phyloP scores from a whole-genome alignment of 768 basidiomycete genomes.

The Hygrophorus russula region DNA sequence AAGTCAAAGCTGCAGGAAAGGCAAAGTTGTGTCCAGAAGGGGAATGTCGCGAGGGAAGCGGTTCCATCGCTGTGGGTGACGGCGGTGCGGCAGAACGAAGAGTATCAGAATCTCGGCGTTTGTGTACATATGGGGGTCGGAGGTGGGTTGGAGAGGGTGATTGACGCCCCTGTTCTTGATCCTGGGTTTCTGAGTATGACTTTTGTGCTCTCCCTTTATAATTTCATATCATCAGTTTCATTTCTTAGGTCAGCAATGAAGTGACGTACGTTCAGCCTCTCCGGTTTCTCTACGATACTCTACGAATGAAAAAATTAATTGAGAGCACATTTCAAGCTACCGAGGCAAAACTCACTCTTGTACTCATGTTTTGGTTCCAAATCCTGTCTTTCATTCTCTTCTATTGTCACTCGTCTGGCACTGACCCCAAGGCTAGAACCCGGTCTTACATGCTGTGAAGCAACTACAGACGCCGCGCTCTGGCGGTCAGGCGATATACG shows the following conservation, averaged over 20 bases:
- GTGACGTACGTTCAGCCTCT: constrained; percentile 30
- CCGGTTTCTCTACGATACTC: constrained; percentile 25
- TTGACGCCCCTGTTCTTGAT: constrained; percentile 27
- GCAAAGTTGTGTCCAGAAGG: constrained; percentile 18
- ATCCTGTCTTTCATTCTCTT: constrained; percentile 28
- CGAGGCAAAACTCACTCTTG: constrained; percentile 23
- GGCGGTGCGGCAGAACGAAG: constrained; percentile 36
- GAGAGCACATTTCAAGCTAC: constrained; percentile 1
- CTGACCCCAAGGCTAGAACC: constrained; percentile 29
- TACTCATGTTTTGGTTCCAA: constrained; percentile 33
- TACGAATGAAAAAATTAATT: constrained; percentile 10
- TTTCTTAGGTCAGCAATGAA: constrained; percentile 10
- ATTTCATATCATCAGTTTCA: constrained; percentile 5
- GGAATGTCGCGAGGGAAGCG: constrained; percentile 20
- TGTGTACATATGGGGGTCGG: constrained; percentile 35
- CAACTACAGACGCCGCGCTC: background rate
- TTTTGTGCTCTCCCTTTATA: background rate
- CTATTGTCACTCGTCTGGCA: constrained; percentile 23
- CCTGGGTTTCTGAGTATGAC: constrained; percentile 10
- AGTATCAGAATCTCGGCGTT: constrained; percentile 69
- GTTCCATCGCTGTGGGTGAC: constrained; percentile 19
- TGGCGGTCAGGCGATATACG: constrained; percentile 14
- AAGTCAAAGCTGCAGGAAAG: constrained; percentile 10
- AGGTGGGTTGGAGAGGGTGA: constrained; percentile 44
- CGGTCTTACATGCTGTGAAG: constrained; percentile 21